Base-by-base conservation (phyloP, 331 rosid genomes). In the Malus hybrid region DNA sequence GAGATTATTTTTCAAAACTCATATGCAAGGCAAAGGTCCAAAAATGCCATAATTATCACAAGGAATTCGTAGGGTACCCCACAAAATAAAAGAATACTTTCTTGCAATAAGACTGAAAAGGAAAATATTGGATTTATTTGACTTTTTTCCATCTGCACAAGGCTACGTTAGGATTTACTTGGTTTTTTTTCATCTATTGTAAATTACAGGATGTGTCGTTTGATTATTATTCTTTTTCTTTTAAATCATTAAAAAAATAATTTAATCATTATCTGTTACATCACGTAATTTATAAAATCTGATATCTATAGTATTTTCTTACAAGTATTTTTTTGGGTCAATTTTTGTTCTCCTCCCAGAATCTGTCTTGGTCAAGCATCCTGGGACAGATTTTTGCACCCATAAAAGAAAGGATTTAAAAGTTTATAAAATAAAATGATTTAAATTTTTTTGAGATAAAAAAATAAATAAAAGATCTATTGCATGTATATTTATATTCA, bases 51-150 rank as follows among this genome's bases (percentile, higher is more conserved):
- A 63, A 88, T 88, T 20, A 63, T 79, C 76, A 70, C 78, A 58
- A 82, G 81, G 87, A 86, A 84, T 84, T 82, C 76, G 66, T 73
- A 28, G 77, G 87, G 82, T 61, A 62, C 89, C 85, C 92, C 22
- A 66, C 70, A 34, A 70, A 60, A 10, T 42, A 42, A 63, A 74
- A 70, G 69, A 26, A 63, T 46, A 79, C 62, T 69, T 42, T 56
- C 79, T 19, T 55, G 32, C 71, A 83, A 78, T 70, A 68, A 83
- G 82, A 84, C 55, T 55, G 62, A 63, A 82, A 86, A 83, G 84
- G 82, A 82, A 77, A 68, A 81, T 62, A 78, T 80, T 83, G 87
- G 87, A 85, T 71, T 86, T 79, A 79, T 79, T 75, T 77, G 83
- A 76, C 73, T 67, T 82, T 86, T 60, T 36, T 81, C 85, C 68